phyloP scores from a whole-genome alignment of 1,284 basidiomycete genomes.

The Polyporus tsugae region DNA sequence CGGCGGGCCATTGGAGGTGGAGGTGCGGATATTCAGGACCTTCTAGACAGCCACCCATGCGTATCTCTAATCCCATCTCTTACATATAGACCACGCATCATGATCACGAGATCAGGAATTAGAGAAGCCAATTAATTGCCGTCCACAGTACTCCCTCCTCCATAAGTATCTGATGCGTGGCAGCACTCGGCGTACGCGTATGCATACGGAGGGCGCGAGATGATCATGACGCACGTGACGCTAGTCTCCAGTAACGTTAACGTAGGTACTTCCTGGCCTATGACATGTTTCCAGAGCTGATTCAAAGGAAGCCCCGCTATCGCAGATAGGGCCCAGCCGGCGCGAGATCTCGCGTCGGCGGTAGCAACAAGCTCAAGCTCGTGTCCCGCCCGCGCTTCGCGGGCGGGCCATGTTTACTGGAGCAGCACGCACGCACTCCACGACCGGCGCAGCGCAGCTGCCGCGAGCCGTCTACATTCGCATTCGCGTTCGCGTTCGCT shows the following conservation, averaged over 20 bases:
- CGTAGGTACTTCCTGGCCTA: neutral
- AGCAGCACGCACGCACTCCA: too few species aligned
- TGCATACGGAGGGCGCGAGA: neutral
- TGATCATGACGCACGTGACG: too few species aligned
- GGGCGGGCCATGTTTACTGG: neutral
- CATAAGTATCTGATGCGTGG: neutral
- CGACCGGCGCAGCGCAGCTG: too few species aligned
- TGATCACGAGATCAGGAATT: neutral
- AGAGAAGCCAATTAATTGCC: neutral
- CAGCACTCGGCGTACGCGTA: too few species aligned
- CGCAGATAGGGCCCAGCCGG: too few species aligned
- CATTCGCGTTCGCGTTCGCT: neutral
- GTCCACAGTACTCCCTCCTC: neutral
- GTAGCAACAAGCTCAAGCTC: conserved; percentile 1
- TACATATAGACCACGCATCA: neutral
- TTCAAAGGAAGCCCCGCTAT: neutral
- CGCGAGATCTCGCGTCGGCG: neutral
- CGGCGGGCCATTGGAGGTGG: neutral
- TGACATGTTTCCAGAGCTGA: neutral
- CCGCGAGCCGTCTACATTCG: neutral
- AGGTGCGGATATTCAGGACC: neutral
- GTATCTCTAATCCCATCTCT: neutral
- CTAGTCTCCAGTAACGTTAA: too few species aligned
- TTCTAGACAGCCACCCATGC: neutral
- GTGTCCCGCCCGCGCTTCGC: neutral